Evolutionary conservation across 345 rosid species (phyloP), one percentile per base, ranked within the genome.

Genomic region (Aquilaria yunnanensis): DNA sequence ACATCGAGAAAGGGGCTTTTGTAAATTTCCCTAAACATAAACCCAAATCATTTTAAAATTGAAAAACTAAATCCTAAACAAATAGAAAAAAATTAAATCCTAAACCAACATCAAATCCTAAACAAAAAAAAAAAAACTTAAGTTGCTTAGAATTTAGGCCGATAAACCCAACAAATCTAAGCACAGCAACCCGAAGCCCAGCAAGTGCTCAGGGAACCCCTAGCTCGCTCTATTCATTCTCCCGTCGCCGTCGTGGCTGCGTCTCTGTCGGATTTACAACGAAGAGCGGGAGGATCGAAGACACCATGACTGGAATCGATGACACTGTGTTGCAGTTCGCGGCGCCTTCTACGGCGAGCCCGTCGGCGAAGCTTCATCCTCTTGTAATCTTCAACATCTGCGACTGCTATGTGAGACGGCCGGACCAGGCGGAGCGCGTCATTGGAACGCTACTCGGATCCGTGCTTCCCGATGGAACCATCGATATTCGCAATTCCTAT

Each of bases 381-480:
- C 76, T 95, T 59, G 99, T 95, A 29, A 74, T 95, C 41, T 95
- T 95, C 72, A 95, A 88, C 81, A 81, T 91, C 57, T 88, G 96
- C 72, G 97, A 95, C 61, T 86, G 96, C 83, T 95, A 81, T 68
- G 99, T 95, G 16, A 65, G 97, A 66, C 93, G 99, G 10, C 96
- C 96, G 9, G 96, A 91, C 76, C 88, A 87, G 32, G 93, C 99
- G 8, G 96, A 88, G 57, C 87, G 97, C 61, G 96, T 95, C 14
- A 91, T 94, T 30, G 99, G 99, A 51, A 91, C 99, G 48, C 97
- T 94, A 10, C 96, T 91, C 48, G 97, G 99, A 34, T 91, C 97
- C 56, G 71, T 88, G 57, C 69, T 89, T 43, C 79, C 94, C 1
- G 96, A 95, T 7, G 97, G 99, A 49, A 85, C 97, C 6, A 92